Base-by-base conservation (phyloP, 2,329 filamentous ascomycete genomes). In the Cladophialophora chaetospira region DNA sequence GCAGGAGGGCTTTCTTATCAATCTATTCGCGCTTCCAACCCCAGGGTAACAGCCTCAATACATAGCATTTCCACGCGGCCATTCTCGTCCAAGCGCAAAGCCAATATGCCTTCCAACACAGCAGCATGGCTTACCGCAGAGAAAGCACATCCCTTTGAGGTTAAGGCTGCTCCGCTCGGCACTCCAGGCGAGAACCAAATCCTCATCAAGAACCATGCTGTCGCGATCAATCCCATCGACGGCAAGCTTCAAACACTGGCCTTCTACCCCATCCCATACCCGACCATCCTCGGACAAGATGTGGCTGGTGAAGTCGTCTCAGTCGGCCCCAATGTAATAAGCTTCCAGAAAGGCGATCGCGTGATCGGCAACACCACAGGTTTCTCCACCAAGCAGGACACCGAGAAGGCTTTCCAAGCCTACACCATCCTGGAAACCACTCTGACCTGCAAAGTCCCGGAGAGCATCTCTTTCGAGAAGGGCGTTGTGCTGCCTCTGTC, bases 401-500 rank as follows among this genome's bases (percentile, higher is more conserved):
- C 47, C 21, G 53, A 67, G n/a, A 68, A 66, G 36, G 63, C 25
- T 2, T 72, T 71, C 43, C 67, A 71, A 31, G 33, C 56, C 2
- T 71, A 69, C 40, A 64, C 65, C 2, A 44, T 72, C 33, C 38
- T 68, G 1, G 53, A 57, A 13, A 40, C 44, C 9, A 31, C 57
- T 36, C 36, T 69, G 15, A 57, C 64, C 6, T 60, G 68, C 3
- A 54, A 46, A 11, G 64, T 75, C 15, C 73, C 71, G 0, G 63
- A 69, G 21, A 54, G 55, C 2, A 40, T 76, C 6, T 64, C 69
- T 1, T 69, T 69, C 28, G 66, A 69, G 9, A 54, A 66, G 5
- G 73, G 70, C 1, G 65, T 61, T 4, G 74, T 75, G 1, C 40
- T 75, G 15, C 73, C 72, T 0, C 59, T 75, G 5, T 67, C 65